Base-by-base conservation (phyloP, 2,329 filamentous ascomycete genomes). In the Aspergillus bombycis region DNA sequence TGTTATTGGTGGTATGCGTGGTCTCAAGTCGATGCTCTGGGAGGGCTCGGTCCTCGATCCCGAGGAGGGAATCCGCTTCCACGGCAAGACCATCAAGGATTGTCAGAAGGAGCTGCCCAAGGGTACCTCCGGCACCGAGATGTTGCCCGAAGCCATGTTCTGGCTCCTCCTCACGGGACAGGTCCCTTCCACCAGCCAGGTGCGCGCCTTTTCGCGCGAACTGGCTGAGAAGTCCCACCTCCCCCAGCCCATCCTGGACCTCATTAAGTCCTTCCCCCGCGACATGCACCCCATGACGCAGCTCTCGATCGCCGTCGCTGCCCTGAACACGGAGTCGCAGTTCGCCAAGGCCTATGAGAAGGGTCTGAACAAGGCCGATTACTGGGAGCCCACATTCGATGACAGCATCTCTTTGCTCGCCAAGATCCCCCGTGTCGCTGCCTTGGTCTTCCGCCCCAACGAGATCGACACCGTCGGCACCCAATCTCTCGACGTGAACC, bases 81-180 rank as follows among this genome's bases (percentile, higher is more conserved):
- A 98, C 79, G 95, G 95, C 77, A 91, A 91, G 74, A 97, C 94
- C 68, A 99, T 99, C 85, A 96, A 96, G 82, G 94, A 99, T 77
- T 99, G 95, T 84, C 95, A 98, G 78, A 88, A 89, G 70, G 90
- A 93, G 79, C 88, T 98, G 19, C 94, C 95, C 77, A 98, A 97
- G 85, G 95, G 94, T 70, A 93, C 87, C 64, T 88, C 91, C 3
- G 78, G 94, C 73, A 96, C 93, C 7, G 94, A 98, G 82, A 99
- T 98, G 95, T 87, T 98, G 14, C 95, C 95, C 55, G 95, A 99
- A 81, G 89, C 94, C 79, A 99, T 99, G 95, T 99, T 99, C 86
- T 99, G 95, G 95, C 88, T 98, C 48, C 88, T 99, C 57, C 85
- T 99, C 71, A 99, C 95, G 11, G 95, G 95, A 64, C 86, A 96